Evolutionary conservation across 768 basidiomycete species (phyloP), one percentile per base, ranked within the genome.

Genomic region (Suillus occidentalis): DNA sequence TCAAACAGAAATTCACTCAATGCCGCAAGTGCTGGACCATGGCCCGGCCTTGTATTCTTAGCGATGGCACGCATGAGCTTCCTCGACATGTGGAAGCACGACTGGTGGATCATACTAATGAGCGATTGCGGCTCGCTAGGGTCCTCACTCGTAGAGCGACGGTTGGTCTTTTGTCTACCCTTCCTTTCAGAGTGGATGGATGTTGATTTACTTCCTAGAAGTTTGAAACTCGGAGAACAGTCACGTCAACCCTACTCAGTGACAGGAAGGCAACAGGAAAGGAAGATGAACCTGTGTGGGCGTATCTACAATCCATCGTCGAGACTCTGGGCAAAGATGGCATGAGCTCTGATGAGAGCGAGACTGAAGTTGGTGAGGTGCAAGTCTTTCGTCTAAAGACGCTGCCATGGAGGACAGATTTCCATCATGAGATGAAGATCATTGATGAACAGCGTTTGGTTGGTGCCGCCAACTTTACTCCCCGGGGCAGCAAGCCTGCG

Each of bases 291-390:
- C 6, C 49, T 7, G 49, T 50, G 13, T 50, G 49, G 25, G 49
- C 2, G 3, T 50, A 50, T 50, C 25, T 50, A 7, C 49, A 25
- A 7, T 14, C 6, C 8, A 13, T 62, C 6, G 34, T 62, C 13
- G 42, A 62, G 25, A 47, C 4, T 16, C 61, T 62, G 1, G 47
- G 61, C 45, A 42, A 49, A 45, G 45, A 62, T 53, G 61, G 61
- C n/a, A 62, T 53, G 61, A 53, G 61, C 34, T 62, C 61, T 62
- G 61, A 62, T 8, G 22, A 49, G 47, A 49, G 47, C 6, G 22
- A 49, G n/a, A 1, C 13, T 1, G 22, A n/a, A 49, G 47, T 6
- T 25, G 47, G 47, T 0, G 22, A 49, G 0, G 5, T 49, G 5
- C 47, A 49, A 13, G 47, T 49, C 22, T 49, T 49, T 49, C 6